Conservation (phyloP, 1,284 basidiomycete species). For the Cerrena zonata region DNA sequence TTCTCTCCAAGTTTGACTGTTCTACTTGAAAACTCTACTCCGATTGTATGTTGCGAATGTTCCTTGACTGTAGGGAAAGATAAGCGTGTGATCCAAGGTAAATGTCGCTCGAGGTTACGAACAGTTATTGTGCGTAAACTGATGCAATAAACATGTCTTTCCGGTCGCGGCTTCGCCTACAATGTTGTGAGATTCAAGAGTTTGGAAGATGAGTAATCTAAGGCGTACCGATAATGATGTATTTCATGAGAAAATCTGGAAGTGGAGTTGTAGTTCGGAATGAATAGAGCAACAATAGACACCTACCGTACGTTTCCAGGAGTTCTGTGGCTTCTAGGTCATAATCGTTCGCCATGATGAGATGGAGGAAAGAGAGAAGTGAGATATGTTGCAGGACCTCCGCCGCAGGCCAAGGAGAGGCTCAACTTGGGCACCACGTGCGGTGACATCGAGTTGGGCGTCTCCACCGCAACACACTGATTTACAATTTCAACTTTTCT, state of each 20-base stretch:
- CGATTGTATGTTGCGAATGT: slow-evolving; percentile 95
- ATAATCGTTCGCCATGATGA: slow-evolving; percentile 54
- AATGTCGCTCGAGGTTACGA: slow-evolving; percentile 28
- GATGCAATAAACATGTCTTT: slow-evolving; percentile 92
- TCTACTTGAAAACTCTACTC: slow-evolving; percentile 89
- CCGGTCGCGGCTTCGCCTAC: slow-evolving; percentile 92
- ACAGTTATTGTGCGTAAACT: slow-evolving; percentile 94
- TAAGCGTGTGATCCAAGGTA: slow-evolving; percentile 6
- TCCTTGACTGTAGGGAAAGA: slow-evolving; percentile 71
- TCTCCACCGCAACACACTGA: too few relatives aligned
- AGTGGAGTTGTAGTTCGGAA: slow-evolving; percentile 7
- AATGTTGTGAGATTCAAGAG: not conserved
- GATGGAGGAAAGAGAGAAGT: slow-evolving; percentile 9
- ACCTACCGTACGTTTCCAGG: slow-evolving; percentile 82
- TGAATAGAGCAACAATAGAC: not conserved
- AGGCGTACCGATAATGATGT: slow-evolving; percentile 83
- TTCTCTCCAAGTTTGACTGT: slow-evolving; percentile 87
- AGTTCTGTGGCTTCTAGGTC: slow-evolving; percentile 81
- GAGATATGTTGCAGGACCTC: not conserved
- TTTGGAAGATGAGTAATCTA: not conserved
- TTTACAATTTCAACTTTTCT: too few relatives aligned
- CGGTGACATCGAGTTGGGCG: not conserved
- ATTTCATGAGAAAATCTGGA: slow-evolving; percentile 93
- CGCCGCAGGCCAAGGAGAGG: not conserved
- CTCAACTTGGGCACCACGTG: not conserved